phyloP scores from a whole-genome alignment of 2,329 filamentous ascomycete species.

The Colletotrichum acutatum region DNA sequence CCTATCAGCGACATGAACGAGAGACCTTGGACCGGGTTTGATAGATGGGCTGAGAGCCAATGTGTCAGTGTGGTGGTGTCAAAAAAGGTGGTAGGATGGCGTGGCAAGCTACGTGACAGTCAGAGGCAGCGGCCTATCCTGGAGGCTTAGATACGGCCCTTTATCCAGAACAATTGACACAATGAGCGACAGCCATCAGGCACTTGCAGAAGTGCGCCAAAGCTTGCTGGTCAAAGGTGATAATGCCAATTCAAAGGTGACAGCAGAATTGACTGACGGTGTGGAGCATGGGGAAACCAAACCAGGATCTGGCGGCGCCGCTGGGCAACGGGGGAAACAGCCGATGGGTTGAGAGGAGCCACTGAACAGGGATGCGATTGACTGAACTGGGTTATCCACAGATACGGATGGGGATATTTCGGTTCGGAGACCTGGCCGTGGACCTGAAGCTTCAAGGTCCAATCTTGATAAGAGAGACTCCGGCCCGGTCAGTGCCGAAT shows the following conservation, averaged over 20 bases:
- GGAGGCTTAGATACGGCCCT: neutral
- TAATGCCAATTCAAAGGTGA: slow-evolving; percentile 7
- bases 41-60: neutral
- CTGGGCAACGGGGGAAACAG: slow-evolving; percentile 11
- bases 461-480: neutral
- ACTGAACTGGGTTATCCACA: neutral
- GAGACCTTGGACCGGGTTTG: neutral
- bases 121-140: neutral
- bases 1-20: slow-evolving; percentile 9
- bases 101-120: slow-evolving; percentile 27
- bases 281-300: neutral
- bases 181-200: neutral
- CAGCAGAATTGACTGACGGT: slow-evolving; percentile 13
- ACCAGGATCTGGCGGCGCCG: neutral
- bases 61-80: neutral
- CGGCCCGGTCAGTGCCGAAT: slow-evolving; percentile 2
- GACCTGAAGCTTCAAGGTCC: neutral
- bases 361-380: neutral
- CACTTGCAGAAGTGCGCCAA: too few species aligned
- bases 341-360: neutral
- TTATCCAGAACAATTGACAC: neutral
- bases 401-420: slow-evolving; percentile 5
- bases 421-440: neutral
- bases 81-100: neutral
- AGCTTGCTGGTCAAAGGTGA: neutral